Conservation (phyloP, 2,329 filamentous ascomycete genomes). For the Epichloe gansuensis region DNA sequence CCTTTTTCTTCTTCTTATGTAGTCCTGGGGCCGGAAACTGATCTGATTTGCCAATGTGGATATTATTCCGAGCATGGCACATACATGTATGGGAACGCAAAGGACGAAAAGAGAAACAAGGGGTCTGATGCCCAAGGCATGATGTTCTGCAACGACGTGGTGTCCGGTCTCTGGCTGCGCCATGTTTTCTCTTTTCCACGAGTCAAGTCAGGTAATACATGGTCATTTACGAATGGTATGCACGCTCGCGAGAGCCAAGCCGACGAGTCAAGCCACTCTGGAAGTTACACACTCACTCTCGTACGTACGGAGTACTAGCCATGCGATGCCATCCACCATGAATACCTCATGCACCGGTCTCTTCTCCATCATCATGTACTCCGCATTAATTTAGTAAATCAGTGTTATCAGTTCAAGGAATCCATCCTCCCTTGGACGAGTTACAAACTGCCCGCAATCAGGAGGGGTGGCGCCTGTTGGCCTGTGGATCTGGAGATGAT, state of each 20-base stretch:
- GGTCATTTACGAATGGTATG: not conserved
- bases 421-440: not conserved
- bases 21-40: not conserved
- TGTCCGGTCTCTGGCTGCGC: not conserved
- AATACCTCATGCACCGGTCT: no score
- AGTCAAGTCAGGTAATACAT: not conserved
- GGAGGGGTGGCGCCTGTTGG: not conserved
- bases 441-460: constrained; percentile 1
- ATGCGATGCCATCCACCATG: no score
- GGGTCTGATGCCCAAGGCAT: no score
- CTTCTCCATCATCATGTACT: not conserved
- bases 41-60: not conserved
- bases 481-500: constrained; percentile 3
- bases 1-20: not conserved
- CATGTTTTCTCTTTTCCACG: not conserved
- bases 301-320: no score
- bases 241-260: not conserved
- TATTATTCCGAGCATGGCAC: not conserved
- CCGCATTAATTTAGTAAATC: no score
- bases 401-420: not conserved
- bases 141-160: not conserved
- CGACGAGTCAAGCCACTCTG: no score
- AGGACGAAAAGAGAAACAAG: not conserved
- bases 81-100: not conserved
- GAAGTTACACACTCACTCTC: no score